These are phyloP conservation scores for Eimeria praecox DNA, from an alignment of 169 alveolate species.

Conservation along the genomic window DNA sequence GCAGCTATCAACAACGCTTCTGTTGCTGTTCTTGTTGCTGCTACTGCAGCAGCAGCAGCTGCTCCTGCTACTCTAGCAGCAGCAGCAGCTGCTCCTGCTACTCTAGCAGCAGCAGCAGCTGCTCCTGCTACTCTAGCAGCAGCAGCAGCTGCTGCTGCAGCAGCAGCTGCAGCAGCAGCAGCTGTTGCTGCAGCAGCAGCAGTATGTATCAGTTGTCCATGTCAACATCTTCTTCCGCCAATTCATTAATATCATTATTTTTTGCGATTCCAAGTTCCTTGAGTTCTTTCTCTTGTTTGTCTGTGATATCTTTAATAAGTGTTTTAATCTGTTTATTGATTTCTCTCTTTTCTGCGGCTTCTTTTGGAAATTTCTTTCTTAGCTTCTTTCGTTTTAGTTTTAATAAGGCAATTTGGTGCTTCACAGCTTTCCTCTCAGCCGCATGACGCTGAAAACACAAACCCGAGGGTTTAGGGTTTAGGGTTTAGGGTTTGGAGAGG, in stretches of 20 bases:
- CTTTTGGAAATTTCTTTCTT: slow-evolving; percentile 46
- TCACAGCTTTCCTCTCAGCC: slow-evolving; percentile 58
- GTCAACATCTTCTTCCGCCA: slow-evolving; percentile 49
- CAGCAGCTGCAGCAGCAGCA: not conserved
- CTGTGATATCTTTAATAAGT: not conserved
- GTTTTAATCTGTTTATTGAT: slow-evolving; percentile 13
- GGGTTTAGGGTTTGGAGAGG: slow-evolving; percentile 25
- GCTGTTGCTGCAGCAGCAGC: slow-evolving; percentile 2
- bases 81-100: not conserved
- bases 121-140: not conserved
- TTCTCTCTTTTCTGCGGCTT: slow-evolving; percentile 57
- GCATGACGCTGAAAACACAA: slow-evolving; percentile 44
- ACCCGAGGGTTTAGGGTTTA: slow-evolving; percentile 42
- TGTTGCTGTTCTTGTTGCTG: not conserved
- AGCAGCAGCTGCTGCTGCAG: not conserved
- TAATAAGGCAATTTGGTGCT: slow-evolving; percentile 36
- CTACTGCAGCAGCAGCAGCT: not conserved
- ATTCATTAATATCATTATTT: not conserved
- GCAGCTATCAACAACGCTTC: not conserved
- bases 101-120: not conserved
- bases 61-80: not conserved
- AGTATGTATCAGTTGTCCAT: not conserved
- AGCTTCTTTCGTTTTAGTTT: slow-evolving; percentile 41
- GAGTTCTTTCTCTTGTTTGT: slow-evolving; percentile 40
- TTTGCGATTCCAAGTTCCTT: slow-evolving; percentile 22